These are phyloP conservation scores for Leishmania martiniquensis DNA, from an alignment of 208 protist species.

Conservation along the genomic window DNA sequence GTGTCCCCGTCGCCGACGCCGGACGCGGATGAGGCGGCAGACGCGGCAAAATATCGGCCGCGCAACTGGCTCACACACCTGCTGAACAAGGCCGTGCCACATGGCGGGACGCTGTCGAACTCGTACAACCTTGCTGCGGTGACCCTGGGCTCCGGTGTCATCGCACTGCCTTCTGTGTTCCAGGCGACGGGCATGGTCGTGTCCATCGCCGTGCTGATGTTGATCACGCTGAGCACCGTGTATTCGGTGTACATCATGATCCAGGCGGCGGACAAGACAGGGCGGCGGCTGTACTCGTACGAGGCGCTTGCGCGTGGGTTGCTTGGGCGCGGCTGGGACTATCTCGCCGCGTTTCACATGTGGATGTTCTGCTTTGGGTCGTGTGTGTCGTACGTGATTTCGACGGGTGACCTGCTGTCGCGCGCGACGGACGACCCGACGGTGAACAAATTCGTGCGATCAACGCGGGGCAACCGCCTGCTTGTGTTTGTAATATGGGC, in stretches of 20 bases:
- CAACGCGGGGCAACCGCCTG: constrained; percentile 58
- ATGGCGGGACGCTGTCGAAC: constrained; percentile 72
- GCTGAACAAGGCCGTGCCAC: constrained; percentile 63
- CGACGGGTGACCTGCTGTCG: constrained; percentile 62
- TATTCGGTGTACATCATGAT: constrained; percentile 87
- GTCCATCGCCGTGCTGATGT: constrained; percentile 56
- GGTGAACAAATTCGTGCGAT: constrained; percentile 44
- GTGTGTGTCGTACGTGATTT: constrained; percentile 85
- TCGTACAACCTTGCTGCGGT: constrained; percentile 78
- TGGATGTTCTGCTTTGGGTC: constrained; percentile 89
- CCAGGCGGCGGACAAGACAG: constrained; percentile 70
- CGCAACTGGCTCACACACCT: constrained; percentile 30
- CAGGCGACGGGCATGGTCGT: constrained; percentile 55
- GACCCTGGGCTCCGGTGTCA: constrained; percentile 78
- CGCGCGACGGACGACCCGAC: constrained; percentile 46
- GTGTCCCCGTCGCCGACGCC: background rate
- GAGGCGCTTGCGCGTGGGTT: constrained; percentile 68
- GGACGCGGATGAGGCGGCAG: background rate
- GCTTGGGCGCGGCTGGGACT: constrained; percentile 75
- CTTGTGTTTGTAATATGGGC: constrained; percentile 65
- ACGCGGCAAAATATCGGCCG: constrained; percentile 29
- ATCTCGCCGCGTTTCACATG: constrained; percentile 72
- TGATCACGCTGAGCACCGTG: constrained; percentile 64
- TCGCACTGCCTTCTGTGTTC: constrained; percentile 80
- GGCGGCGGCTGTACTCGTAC: constrained; percentile 51